Evolutionary conservation across 2,329 filamentous ascomycete genomes (phyloP), one percentile per base, ranked within the genome.

Genomic region (Apiospora arundinis): DNA sequence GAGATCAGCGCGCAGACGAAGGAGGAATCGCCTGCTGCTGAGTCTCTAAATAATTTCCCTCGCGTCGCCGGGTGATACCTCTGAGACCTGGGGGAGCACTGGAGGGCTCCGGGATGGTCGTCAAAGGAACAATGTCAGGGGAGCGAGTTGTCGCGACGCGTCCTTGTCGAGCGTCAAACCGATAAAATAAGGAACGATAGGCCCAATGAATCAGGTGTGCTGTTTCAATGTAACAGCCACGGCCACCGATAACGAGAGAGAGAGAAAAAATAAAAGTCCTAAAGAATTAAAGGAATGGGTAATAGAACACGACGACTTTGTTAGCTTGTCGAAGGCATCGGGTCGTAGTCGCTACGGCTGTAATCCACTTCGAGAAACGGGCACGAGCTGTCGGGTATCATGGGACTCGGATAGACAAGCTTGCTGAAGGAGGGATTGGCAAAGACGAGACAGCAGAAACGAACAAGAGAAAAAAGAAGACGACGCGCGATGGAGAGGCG

Each of bases 1-100:
- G 86, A 88, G 88, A 90, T 86, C 88, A 90, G 88, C 82, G 56
- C 32, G 86, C 88, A 90, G 88, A 90, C 89, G 87, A 89, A 79
- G 77, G 75, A 79, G 73, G 77, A 79, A 81, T 89, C 88, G 88
- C 85, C 89, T 88, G 87, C 87, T 84, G 83, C 88, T 87, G 86
- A 86, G 81, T 85, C 87, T 89, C 87, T 73, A 74, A 72, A 73
- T 52, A 71, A 71, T 71, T 70, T 73, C 65, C 70, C 71, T 76
- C 28, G 37, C 44, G 67, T 46, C 67, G 46, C 45, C 67, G 18
- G 28, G 37, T 45, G 42, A 42, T 44, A 45, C 65, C 65, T 67
- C 25, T 67, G 65, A 28, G 25, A 46, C 65, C 65, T 44, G 40
- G 23, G 65, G 44, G 25, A 23, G 14, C 42, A 16, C 65, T 32